phyloP scores from a whole-genome alignment of 306 rosid genomes.

The Luffa aegyptiaca region DNA sequence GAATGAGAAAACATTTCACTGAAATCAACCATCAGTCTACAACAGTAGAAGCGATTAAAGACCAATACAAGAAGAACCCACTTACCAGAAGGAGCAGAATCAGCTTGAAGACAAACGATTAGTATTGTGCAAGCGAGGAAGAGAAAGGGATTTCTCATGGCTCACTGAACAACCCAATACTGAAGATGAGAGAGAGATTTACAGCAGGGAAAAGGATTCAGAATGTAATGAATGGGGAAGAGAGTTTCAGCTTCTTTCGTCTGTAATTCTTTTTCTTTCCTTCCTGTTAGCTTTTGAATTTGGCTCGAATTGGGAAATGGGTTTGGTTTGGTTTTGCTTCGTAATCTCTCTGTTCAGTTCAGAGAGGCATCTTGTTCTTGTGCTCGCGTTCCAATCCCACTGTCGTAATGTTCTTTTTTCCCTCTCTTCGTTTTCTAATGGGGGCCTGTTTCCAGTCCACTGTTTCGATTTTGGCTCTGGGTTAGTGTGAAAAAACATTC shows the following conservation, averaged over 20 bases:
- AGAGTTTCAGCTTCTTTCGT: background rate
- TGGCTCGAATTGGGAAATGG: background rate
- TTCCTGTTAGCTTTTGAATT: background rate
- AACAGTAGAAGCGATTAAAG: conserved; percentile 9
- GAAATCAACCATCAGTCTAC: background rate
- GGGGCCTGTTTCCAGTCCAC: background rate
- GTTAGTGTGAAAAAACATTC: background rate
- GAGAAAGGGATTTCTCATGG: conserved; percentile 43
- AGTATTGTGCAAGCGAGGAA: conserved; percentile 24
- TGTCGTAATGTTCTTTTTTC: background rate
- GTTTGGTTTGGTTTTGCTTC: background rate
- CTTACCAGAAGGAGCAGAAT: conserved; percentile 87
- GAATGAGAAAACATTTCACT: background rate
- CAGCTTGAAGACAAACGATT: conserved; percentile 35
- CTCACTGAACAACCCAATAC: conserved; percentile 4
- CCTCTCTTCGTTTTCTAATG: background rate
- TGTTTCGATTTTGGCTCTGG: background rate
- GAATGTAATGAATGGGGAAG: background rate
- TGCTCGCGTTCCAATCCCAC: background rate
- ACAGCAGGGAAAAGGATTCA: background rate
- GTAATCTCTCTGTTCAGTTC: background rate
- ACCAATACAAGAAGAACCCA: background rate
- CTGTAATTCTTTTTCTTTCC: background rate
- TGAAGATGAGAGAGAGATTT: background rate
- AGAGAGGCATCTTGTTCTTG: background rate